A percentile compares a stretch with the other conserved stretches of the same genome.
Conservation (phyloP, 2,329 filamentous ascomycete species). For the Periconia sp. region DNA sequence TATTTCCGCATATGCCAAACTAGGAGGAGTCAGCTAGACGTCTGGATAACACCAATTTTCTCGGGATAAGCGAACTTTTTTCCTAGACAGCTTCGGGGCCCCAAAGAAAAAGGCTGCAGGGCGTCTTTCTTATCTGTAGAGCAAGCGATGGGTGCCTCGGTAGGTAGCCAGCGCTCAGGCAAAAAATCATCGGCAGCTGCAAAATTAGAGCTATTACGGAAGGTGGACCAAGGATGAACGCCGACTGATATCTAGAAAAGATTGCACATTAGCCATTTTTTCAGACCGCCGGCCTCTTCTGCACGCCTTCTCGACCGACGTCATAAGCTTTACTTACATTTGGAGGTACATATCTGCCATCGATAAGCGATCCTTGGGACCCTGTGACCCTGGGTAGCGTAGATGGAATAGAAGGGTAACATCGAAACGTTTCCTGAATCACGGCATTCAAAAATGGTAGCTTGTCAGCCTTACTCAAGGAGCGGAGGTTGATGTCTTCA, state of each 20-base stretch:
- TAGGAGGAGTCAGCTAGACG: neutral
- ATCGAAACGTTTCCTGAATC: neutral
- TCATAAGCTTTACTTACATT: too few species aligned
- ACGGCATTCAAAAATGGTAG: neutral
- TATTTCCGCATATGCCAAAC: neutral
- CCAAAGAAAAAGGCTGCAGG: neutral
- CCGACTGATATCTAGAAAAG: neutral
- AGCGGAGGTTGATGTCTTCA: neutral
- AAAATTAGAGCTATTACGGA: neutral
- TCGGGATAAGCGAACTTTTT: too few species aligned
- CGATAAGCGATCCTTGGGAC: neutral
- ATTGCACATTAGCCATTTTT: neutral
- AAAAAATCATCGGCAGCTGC: constrained; percentile 2
- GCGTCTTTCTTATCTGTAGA: neutral
- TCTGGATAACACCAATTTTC: too few species aligned
- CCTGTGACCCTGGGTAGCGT: neutral
- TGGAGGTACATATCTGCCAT: neutral
- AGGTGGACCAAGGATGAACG: neutral
- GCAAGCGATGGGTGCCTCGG: neutral
- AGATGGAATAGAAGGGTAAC: neutral
- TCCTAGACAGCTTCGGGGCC: neutral
- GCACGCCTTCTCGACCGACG: too few species aligned
- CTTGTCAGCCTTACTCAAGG: neutral
- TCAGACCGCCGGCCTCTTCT: too few species aligned
- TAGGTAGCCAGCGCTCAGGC: constrained; percentile 14